Conservation (phyloP, 306 rosid species). For the Begonia fuchsioides region DNA sequence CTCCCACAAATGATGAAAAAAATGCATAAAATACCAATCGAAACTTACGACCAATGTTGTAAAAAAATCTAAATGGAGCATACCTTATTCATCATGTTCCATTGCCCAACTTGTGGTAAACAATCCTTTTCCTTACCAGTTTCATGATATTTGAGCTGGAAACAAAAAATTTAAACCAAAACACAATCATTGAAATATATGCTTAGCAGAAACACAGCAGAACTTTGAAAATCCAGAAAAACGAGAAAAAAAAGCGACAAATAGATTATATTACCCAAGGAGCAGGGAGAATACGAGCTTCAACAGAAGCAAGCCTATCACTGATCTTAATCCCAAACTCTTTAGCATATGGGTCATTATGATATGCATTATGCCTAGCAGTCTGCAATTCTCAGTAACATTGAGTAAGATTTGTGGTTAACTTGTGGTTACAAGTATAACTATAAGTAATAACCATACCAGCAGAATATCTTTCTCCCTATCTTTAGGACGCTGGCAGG, state of each 20-base stretch:
- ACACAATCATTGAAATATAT: neutral
- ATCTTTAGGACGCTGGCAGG: conserved; percentile 91
- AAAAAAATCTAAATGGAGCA: no score
- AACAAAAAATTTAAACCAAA: conserved; percentile 3
- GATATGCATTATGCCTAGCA: conserved; percentile 70
- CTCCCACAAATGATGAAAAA: no score
- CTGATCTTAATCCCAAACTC: conserved; percentile 87
- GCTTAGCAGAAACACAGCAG: neutral
- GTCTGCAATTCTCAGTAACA: conserved; percentile 28
- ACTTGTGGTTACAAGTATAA: no score
- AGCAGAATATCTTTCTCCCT: conserved; percentile 74
- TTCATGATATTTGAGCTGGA: conserved; percentile 85
- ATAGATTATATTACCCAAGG: conserved; percentile 51
- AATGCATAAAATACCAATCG: no score
- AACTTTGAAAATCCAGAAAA: neutral
- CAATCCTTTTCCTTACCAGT: conserved; percentile 85
- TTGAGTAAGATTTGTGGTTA: no score
- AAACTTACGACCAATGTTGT: no score
- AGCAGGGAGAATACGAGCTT: conserved; percentile 90
- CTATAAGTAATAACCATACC: conserved; percentile 18
- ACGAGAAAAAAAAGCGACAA: neutral
- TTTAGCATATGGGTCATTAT: conserved; percentile 68
- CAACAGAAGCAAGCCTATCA: conserved; percentile 75
- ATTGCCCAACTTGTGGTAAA: conserved; percentile 89
- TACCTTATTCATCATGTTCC: conserved; percentile 99